These are phyloP conservation scores for Amaranthus tricolor DNA, from an alignment of 179 eudicot species.

Conservation along the genomic window DNA sequence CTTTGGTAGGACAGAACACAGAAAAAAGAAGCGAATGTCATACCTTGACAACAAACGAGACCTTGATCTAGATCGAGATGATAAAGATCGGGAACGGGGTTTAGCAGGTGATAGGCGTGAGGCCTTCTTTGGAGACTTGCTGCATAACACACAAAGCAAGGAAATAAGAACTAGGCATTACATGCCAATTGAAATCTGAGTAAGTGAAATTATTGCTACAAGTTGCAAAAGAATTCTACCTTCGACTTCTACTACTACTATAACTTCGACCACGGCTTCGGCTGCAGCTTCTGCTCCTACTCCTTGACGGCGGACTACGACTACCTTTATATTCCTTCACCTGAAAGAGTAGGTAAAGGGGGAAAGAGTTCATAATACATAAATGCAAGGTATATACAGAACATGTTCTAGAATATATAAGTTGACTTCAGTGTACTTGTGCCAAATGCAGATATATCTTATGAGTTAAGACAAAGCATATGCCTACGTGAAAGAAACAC, in stretches of 20 bases:
- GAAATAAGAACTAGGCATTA: neutral
- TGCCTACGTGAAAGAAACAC: neutral
- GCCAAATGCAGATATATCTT: neutral
- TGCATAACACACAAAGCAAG: constrained; percentile 14
- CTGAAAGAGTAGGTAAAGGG: constrained; percentile 31
- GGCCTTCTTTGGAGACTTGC: constrained; percentile 37
- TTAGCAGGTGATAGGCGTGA: constrained; percentile 25
- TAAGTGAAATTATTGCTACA: neutral
- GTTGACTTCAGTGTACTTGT: neutral
- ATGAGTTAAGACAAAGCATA: neutral
- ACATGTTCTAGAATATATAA: neutral
- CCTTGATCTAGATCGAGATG: constrained; percentile 30
- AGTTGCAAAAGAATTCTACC: constrained; percentile 36
- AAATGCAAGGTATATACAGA: neutral
- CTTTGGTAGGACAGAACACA: neutral
- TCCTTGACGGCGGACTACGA: constrained; percentile 59
- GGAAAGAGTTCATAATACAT: neutral
- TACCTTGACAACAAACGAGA: constrained; percentile 35
- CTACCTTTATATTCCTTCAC: constrained; percentile 79
- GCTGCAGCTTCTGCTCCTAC: constrained; percentile 52
- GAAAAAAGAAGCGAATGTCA: neutral
- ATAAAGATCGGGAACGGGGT: constrained; percentile 26
- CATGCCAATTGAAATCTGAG: neutral
- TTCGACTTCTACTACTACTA: constrained; percentile 68
- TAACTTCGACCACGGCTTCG: constrained; percentile 40